phyloP scores from a whole-genome alignment of 2,329 filamentous ascomycete genomes.

The Cylindrodendrum hubeiense region DNA sequence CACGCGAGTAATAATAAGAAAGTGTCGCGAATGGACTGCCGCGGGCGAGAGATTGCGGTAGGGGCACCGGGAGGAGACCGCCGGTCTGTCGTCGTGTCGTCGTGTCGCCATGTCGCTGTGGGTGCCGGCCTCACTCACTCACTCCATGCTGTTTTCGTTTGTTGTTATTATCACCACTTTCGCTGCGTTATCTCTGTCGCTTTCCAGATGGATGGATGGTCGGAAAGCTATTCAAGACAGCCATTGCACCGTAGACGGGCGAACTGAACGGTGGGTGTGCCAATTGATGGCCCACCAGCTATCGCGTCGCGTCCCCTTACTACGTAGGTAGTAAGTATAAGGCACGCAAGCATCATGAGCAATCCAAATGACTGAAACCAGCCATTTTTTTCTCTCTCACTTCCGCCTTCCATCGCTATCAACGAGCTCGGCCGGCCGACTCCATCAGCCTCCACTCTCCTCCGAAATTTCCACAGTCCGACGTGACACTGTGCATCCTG shows the following conservation, averaged over 20 bases:
- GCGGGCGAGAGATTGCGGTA: constrained; percentile 22
- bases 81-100: constrained; percentile 4
- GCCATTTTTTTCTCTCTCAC: background rate
- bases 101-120: background rate
- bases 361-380: background rate
- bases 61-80: constrained; percentile 9
- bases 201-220: background rate
- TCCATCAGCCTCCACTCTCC: constrained; percentile 21
- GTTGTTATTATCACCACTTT: background rate
- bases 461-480: constrained; percentile 11
- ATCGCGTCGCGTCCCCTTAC: background rate
- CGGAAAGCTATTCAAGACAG: background rate
- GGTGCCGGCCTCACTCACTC: background rate
- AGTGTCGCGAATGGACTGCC: constrained; percentile 6
- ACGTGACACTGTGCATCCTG: constrained; percentile 17
- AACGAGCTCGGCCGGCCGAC: constrained; percentile 17
- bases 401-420: constrained; percentile 10
- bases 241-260: background rate
- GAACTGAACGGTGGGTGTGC: no score
- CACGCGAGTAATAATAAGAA: constrained; percentile 17
- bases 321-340: no score
- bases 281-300: background rate
- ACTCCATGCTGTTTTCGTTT: background rate
- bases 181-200: background rate
- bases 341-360: background rate